These are phyloP conservation scores for Bruguiera parviflora DNA, from an alignment of 345 rosid species.

Conservation along the genomic window DNA sequence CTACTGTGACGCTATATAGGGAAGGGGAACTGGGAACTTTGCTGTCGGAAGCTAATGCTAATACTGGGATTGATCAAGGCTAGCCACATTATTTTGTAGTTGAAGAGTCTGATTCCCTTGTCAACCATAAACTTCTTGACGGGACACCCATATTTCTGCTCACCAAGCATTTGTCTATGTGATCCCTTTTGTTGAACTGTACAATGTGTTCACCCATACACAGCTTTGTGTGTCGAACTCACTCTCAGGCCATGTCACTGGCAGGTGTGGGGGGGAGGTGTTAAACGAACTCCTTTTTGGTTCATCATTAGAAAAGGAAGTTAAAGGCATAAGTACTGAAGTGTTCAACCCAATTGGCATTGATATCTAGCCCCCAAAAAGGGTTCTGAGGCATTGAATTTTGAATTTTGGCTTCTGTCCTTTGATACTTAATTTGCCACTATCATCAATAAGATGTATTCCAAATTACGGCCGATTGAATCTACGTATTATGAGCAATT, in stretches of 20 bases:
- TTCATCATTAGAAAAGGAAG: too few species aligned
- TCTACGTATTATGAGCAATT: not conserved
- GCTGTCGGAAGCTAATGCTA: constrained; percentile 57
- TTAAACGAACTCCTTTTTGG: too few species aligned
- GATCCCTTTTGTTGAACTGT: constrained; percentile 6
- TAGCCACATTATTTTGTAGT: not conserved
- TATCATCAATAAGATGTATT: too few species aligned
- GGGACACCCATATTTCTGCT: constrained; percentile 10
- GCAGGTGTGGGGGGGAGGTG: too few species aligned
- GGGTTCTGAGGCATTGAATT: too few species aligned
- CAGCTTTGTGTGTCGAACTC: too few species aligned
- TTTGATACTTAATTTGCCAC: too few species aligned
- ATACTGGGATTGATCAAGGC: constrained; percentile 18
- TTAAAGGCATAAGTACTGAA: too few species aligned
- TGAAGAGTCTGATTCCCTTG: not conserved
- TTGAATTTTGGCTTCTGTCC: not conserved
- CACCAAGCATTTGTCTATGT: not conserved
- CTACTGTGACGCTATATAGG: constrained; percentile 66
- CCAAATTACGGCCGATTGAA: not conserved
- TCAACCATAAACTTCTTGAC: constrained; percentile 5
- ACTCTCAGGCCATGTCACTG: too few species aligned
- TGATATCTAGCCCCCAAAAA: too few species aligned
- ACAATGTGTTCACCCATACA: constrained; percentile 6
- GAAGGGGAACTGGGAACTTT: constrained; percentile 66
- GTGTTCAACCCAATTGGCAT: too few species aligned